Evolutionary conservation across 129 eudicot species (phyloP), one percentile per base, ranked within the genome.

Genomic region (Helianthus tuberosus): DNA sequence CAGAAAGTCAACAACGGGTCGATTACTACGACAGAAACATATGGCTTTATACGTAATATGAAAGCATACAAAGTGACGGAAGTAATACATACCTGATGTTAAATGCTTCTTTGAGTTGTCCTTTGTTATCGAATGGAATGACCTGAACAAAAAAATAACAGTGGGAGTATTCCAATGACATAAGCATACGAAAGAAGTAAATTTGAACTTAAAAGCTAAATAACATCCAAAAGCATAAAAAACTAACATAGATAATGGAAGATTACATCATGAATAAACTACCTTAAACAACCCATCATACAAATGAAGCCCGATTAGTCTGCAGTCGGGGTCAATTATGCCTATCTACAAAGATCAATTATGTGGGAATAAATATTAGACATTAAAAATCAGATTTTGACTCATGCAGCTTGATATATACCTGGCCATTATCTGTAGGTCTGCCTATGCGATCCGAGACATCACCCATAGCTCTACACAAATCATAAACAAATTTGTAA

Each of bases 351-450:
- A 80, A 64, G 10, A 14, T 39, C 23, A 64, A 77, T 55, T 48
- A 14, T 11, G 49, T 16, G 32, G 65, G 13, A 32, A 20, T 8
- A 15, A 74, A 69, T 44, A 36, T 39, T 50, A 20, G 46, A 17
- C 55, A 25, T 46, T 49, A 38, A 32, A 61, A 25, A 13, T 38
- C 47, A 23, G 15, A 75, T 36, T 1, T 50, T 20, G 52, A 11
- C 60, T 41, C 48, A 58, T 51, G 64, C 10, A 68, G 53, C 32
- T 63, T 52, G 41, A 72, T 39, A 25, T 9, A 11, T 76, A 93
- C 98, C 98, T 93, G 98, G 35, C 98, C 98, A 75, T 88, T 90
- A 75, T 90, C 97, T 11, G 98, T 93, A 15, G 97, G 97, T 17
- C 98, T 90, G 49, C 98, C 98, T 70, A 90, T 88, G 77, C 98